Evolutionary conservation across 257 asterid genomes (phyloP).

Genomic region (Nicotiana knightiana): DNA sequence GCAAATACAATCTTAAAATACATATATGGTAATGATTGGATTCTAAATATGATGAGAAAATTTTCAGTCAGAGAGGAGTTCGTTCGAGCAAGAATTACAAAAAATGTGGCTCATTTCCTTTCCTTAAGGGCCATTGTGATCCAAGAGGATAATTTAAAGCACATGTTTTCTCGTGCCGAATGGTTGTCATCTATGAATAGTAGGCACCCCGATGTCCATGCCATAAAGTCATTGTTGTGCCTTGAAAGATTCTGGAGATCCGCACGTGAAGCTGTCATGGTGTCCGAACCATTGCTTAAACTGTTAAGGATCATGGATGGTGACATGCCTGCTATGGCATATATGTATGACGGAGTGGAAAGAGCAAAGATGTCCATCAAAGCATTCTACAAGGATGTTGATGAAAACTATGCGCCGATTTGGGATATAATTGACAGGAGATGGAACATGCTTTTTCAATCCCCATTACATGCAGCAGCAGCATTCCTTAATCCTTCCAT

Average conservation of each 20-base stretch:
- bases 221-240: constrained; percentile 24
- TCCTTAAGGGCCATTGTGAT: constrained; percentile 26
- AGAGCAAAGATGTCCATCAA: constrained; percentile 34
- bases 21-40: constrained; percentile 28
- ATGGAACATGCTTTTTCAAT: constrained; percentile 34
- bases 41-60: constrained; percentile 25
- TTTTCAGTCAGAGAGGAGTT: constrained; percentile 29
- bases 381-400: constrained; percentile 29
- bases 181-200: constrained; percentile 27
- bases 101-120: constrained; percentile 23
- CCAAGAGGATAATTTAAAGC: constrained; percentile 32
- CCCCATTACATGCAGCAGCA: constrained; percentile 36
- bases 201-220: constrained; percentile 24
- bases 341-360: constrained; percentile 34
- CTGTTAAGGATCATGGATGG: constrained; percentile 33
- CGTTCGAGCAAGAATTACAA: constrained; percentile 24
- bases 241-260: constrained; percentile 33
- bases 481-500: constrained; percentile 47
- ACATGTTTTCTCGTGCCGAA: constrained; percentile 29
- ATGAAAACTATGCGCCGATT: constrained; percentile 31
- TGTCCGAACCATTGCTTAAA: constrained; percentile 36
- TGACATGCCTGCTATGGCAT: constrained; percentile 45
- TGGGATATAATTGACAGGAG: constrained; percentile 38
- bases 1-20: constrained; percentile 23
- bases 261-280: constrained; percentile 28